Conservation (phyloP, 495 filamentous ascomycete genomes). For the Hypoxylon lienhwacheense region DNA sequence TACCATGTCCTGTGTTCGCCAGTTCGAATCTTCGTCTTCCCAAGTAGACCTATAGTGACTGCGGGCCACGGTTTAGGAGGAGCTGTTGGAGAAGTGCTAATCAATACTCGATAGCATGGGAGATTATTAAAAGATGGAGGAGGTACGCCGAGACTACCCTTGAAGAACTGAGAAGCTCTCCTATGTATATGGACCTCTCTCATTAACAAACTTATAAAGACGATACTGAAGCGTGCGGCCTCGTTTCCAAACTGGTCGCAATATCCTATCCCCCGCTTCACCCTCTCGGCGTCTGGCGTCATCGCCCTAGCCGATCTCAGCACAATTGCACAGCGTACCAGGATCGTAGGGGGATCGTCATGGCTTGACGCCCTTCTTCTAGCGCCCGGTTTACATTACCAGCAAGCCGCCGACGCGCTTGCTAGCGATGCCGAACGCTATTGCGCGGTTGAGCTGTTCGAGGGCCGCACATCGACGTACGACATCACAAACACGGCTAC, state of each 20-base stretch:
- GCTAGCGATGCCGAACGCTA: slow-evolving; percentile 29
- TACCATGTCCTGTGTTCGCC: not conserved
- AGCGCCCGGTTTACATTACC: slow-evolving; percentile 61
- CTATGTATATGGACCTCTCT: too few relatives aligned
- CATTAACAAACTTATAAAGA: slow-evolving; percentile 21
- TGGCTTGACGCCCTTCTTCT: slow-evolving; percentile 58
- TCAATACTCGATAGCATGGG: slow-evolving; percentile 2
- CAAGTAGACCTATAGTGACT: not conserved
- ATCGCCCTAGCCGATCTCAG: slow-evolving; percentile 60
- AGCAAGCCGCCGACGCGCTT: slow-evolving; percentile 58
- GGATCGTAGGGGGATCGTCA: slow-evolving; percentile 54
- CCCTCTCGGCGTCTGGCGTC: slow-evolving; percentile 54
- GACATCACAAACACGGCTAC: slow-evolving; percentile 59
- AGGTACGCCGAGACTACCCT: slow-evolving; percentile 17
- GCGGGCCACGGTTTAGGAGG: slow-evolving; percentile 4
- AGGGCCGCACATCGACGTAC: slow-evolving; percentile 41
- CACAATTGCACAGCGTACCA: slow-evolving; percentile 56
- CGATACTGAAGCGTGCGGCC: slow-evolving; percentile 32
- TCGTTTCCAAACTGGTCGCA: slow-evolving; percentile 40
- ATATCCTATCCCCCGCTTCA: slow-evolving; percentile 42
- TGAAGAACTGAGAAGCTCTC: too few relatives aligned
- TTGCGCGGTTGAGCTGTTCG: slow-evolving; percentile 42
- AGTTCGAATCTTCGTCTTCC: slow-evolving; percentile 4
- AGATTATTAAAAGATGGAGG: slow-evolving; percentile 13
- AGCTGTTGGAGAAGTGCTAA: not conserved